phyloP scores from a whole-genome alignment of 495 filamentous ascomycete species.

The Bathelium albidoporum region DNA sequence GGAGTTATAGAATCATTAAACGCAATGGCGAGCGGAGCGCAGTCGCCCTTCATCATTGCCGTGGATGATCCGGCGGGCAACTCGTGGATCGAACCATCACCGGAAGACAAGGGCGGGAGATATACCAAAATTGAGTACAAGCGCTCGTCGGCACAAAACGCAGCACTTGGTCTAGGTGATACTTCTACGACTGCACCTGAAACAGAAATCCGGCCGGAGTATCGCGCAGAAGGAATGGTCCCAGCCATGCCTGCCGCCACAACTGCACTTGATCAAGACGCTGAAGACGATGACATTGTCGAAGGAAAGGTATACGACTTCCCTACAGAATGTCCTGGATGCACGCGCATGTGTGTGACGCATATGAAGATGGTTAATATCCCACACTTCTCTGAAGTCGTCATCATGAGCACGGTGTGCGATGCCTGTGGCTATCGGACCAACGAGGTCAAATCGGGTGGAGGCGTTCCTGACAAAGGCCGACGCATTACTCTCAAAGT shows the following conservation, averaged over 20 bases:
- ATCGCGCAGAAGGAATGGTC: constrained; percentile 27
- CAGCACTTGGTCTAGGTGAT: constrained; percentile 57
- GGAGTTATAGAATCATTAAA: constrained; percentile 58
- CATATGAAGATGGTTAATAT: constrained; percentile 97
- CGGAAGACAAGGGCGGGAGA: constrained; percentile 56
- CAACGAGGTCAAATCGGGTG: constrained; percentile 94
- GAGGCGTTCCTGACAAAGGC: constrained; percentile 78
- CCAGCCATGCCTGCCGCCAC: constrained; percentile 26
- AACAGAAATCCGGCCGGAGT: constrained; percentile 28
- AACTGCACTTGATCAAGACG: constrained; percentile 27
- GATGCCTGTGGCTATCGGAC: constrained; percentile 85
- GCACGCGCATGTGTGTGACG: constrained; percentile 66
- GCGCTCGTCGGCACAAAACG: constrained; percentile 76
- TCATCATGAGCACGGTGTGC: constrained; percentile 82
- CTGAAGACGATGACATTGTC: constrained; percentile 61
- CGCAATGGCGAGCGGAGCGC: constrained; percentile 60
- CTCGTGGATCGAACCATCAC: constrained; percentile 86
- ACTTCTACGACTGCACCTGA: constrained; percentile 18
- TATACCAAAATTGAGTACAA: constrained; percentile 73
- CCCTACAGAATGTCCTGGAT: constrained; percentile 83
- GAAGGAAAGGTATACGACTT: constrained; percentile 85
- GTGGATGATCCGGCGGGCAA: constrained; percentile 94
- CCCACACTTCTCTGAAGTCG: constrained; percentile 90
- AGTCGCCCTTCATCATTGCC: constrained; percentile 77
- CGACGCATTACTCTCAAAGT: constrained; percentile 72